Conservation (phyloP, 129 eudicot genomes). For the Logfia minima region DNA sequence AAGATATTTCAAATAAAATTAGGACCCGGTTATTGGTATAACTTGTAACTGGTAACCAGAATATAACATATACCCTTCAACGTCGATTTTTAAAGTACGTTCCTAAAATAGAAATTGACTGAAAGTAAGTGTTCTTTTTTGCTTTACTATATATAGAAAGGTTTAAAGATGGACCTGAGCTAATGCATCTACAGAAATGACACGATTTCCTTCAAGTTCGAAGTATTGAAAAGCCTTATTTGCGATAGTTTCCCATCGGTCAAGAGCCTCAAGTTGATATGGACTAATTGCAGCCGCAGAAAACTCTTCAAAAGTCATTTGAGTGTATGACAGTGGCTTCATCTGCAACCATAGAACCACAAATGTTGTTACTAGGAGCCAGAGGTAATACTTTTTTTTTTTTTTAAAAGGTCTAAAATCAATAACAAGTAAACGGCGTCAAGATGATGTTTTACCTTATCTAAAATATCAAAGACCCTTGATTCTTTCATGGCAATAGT, state of each 20-base stretch:
- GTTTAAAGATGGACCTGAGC: constrained; percentile 54
- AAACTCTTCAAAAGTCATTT: constrained; percentile 87
- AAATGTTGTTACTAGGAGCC: not conserved
- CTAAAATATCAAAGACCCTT: constrained; percentile 68
- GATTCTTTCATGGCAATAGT: constrained; percentile 91
- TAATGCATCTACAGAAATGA: constrained; percentile 62
- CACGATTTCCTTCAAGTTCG: constrained; percentile 81
- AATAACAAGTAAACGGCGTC: too few species aligned
- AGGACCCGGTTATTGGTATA: too few species aligned
- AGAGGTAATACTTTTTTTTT: not conserved
- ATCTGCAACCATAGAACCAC: constrained; percentile 43
- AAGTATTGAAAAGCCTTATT: constrained; percentile 61
- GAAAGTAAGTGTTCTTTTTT: not conserved
- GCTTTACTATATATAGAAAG: not conserved
- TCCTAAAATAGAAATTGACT: not conserved
- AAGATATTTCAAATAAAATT: too few species aligned
- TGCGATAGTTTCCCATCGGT: constrained; percentile 79
- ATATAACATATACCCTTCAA: too few species aligned
- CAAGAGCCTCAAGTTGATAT: constrained; percentile 92
- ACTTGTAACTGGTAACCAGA: too few species aligned
- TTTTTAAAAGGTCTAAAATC: too few species aligned
- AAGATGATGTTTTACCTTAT: constrained; percentile 52
- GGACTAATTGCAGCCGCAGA: constrained; percentile 84
- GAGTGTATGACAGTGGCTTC: constrained; percentile 69
- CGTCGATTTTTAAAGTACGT: too few species aligned